These are phyloP conservation scores for Rhizodiscina lignyota DNA, from an alignment of 495 filamentous ascomycete genomes.

Conservation along the genomic window DNA sequence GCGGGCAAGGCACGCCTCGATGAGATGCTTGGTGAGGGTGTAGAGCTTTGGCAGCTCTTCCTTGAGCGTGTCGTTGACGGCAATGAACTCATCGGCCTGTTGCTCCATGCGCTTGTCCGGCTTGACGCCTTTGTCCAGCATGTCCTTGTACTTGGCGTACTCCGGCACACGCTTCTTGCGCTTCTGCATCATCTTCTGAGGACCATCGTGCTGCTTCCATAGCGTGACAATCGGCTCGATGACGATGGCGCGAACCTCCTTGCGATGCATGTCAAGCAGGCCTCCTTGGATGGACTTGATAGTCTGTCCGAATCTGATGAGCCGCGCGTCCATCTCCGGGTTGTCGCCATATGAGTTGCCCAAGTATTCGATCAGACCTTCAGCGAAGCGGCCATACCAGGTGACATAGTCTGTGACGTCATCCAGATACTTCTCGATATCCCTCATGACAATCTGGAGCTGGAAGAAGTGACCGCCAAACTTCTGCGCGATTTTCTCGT, in stretches of 20 bases:
- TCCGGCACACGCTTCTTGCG: conserved; percentile 77
- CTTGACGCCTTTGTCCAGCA: conserved; percentile 62
- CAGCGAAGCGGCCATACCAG: conserved; percentile 51
- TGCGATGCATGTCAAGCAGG: conserved; percentile 68
- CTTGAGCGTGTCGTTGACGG: conserved; percentile 81
- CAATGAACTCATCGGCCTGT: conserved; percentile 69
- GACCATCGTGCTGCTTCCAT: conserved; percentile 63
- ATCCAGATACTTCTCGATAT: conserved; percentile 73
- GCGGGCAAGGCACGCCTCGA: conserved; percentile 61
- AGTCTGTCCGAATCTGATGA: conserved; percentile 67
- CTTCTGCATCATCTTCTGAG: conserved; percentile 76
- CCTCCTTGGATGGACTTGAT: conserved; percentile 66
- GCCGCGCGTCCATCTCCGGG: conserved; percentile 77
- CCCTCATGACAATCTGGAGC: conserved; percentile 75
- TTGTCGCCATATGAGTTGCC: conserved; percentile 24
- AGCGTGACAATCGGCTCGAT: conserved; percentile 76
- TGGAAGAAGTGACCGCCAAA: conserved; percentile 80
- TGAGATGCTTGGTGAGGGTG: conserved; percentile 54
- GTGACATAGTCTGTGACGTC: conserved; percentile 53
- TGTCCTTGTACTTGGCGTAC: conserved; percentile 65
- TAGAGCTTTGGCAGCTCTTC: conserved; percentile 84
- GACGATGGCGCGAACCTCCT: conserved; percentile 48
- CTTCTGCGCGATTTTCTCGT: conserved; percentile 54
- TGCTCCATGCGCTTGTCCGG: conserved; percentile 69
- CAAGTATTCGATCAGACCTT: conserved; percentile 48